A percentile compares a stretch with the other conserved stretches of the same genome.
These are phyloP conservation scores for Plasmopara muralis DNA, from an alignment of 352 stramenopile genomes.

Conservation along the genomic window DNA sequence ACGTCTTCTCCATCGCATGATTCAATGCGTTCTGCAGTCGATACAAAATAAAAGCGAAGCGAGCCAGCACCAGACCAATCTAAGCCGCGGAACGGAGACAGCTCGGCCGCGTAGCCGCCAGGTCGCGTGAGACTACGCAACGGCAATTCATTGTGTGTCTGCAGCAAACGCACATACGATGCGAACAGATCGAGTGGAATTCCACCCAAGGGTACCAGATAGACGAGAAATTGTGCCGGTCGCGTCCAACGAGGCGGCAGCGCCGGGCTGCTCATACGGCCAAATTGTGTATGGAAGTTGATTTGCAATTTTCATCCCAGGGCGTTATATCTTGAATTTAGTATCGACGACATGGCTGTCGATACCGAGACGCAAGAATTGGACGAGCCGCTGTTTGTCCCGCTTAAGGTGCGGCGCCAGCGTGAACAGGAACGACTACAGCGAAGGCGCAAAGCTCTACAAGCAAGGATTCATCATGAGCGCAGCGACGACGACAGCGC, in stretches of 20 bases:
- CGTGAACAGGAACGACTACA: conserved; percentile 60
- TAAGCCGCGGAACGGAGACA: conserved; percentile 73
- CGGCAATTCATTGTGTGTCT: conserved; percentile 43
- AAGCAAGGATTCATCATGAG: conserved; percentile 47
- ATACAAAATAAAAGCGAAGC: conserved; percentile 70
- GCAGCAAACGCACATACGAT: conserved; percentile 54
- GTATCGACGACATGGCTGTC: background rate
- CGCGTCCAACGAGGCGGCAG: conserved; percentile 46
- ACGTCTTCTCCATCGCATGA: conserved; percentile 64
- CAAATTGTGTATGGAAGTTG: background rate
- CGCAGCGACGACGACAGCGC: conserved; percentile 23
- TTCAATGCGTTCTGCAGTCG: conserved; percentile 48
- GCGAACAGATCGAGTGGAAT: conserved; percentile 57
- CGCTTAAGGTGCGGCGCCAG: conserved; percentile 66
- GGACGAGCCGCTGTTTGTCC: conserved; percentile 65
- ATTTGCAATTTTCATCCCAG: background rate
- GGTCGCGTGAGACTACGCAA: conserved; percentile 65
- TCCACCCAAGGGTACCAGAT: conserved; percentile 66
- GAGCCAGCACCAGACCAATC: conserved; percentile 52
- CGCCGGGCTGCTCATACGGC: conserved; percentile 11
- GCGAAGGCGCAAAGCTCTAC: conserved; percentile 41
- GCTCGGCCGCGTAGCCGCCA: conserved; percentile 66
- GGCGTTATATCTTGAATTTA: too few species aligned
- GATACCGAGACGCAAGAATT: conserved; percentile 4
- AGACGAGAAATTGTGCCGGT: conserved; percentile 71